Evolutionary conservation across 176 grass and related monocot genomes (phyloP).

Genomic region (Aegilops bicornis): DNA sequence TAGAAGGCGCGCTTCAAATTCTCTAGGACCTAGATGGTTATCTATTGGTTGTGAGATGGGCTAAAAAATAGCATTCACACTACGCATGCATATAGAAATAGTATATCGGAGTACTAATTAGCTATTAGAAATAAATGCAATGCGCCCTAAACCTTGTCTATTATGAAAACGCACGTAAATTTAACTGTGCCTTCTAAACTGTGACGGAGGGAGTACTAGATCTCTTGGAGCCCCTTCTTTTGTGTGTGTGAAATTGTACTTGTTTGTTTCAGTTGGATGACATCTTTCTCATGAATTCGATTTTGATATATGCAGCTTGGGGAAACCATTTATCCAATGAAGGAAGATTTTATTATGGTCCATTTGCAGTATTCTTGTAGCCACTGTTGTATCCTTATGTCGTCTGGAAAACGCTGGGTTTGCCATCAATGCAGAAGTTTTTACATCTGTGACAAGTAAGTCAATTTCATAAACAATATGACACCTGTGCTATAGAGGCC

Average conservation of each 20-base stretch:
- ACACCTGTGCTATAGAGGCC: not conserved
- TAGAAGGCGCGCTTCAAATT: no score
- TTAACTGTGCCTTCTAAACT: no score
- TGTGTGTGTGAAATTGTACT: not conserved
- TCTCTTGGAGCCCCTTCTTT: not conserved
- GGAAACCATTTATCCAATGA: conserved; percentile 97
- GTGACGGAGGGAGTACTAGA: no score
- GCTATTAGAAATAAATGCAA: no score
- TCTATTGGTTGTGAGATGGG: no score
- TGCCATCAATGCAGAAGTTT: conserved; percentile 88
- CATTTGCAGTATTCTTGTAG: conserved; percentile 90
- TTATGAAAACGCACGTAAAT: no score
- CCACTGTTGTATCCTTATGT: conserved; percentile 91
- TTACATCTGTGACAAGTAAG: conserved; percentile 91
- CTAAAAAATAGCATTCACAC: no score
- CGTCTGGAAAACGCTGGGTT: conserved; percentile 84
- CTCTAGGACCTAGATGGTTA: no score
- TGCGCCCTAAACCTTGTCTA: no score
- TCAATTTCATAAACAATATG: conserved; percentile 34
- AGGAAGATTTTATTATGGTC: conserved; percentile 99
- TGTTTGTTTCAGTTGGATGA: conserved; percentile 26
- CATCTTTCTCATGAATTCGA: conserved; percentile 33
- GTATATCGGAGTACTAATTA: no score
- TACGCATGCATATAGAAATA: no score
- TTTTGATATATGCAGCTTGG: conserved; percentile 73